A percentile compares a stretch with the other conserved stretches of the same genome.
phyloP scores from a whole-genome alignment of 202 grass and related monocot species.

The Eragrostis tef region DNA sequence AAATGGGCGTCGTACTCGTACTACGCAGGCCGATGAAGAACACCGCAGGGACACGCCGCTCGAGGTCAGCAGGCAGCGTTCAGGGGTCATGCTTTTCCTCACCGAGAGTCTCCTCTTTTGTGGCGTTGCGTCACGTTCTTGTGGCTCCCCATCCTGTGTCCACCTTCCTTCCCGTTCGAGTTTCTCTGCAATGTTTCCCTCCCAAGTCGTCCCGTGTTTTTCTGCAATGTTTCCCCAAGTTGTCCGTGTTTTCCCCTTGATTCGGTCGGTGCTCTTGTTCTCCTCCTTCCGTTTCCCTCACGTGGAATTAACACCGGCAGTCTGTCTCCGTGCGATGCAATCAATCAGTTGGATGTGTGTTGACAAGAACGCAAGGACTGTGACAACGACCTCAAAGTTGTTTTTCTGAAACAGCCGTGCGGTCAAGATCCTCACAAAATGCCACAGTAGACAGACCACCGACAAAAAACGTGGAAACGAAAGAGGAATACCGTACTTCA shows the following conservation, averaged over 20 bases:
- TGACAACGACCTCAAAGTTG: background rate
- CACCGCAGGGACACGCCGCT: background rate
- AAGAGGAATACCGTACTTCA: too few species aligned
- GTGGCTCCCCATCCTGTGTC: background rate
- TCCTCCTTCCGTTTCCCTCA: background rate
- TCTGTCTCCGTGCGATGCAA: background rate
- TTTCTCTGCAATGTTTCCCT: too few species aligned
- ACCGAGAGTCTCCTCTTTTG: background rate
- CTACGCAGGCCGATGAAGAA: background rate
- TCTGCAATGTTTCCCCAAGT: too few species aligned
- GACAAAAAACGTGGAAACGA: background rate
- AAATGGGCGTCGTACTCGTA: background rate
- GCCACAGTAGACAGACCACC: constrained; percentile 3
- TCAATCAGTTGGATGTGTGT: background rate
- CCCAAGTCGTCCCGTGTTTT: too few species aligned
- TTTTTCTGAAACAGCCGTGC: background rate
- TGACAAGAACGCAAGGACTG: background rate
- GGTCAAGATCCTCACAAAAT: background rate
- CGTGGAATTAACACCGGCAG: background rate
- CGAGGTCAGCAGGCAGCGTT: background rate
- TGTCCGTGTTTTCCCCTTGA: too few species aligned
- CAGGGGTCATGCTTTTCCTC: background rate
- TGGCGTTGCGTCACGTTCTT: background rate
- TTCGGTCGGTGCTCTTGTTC: background rate
- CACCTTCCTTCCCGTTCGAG: background rate